A percentile compares a stretch with the other conserved stretches of the same genome.
Conservation (phyloP, 768 basidiomycete species). For the Rhodotorula babjevae region DNA sequence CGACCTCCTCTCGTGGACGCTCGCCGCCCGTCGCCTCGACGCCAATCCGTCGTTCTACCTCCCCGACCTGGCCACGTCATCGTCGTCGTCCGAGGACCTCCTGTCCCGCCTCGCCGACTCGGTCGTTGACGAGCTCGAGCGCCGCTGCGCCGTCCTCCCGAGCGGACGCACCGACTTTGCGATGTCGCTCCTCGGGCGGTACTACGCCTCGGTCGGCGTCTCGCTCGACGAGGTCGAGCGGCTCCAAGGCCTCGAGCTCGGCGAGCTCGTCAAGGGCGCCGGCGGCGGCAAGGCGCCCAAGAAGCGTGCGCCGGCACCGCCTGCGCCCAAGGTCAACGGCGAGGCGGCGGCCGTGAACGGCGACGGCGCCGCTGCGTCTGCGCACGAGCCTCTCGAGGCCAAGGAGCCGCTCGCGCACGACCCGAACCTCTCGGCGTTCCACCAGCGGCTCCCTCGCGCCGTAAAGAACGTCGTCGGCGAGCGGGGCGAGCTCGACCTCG, state of each 20-base stretch:
- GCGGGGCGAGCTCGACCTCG: neutral
- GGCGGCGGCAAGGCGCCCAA: conserved; percentile 1
- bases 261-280: conserved; percentile 8
- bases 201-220: neutral
- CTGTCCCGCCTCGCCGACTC: conserved; percentile 68
- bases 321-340: neutral
- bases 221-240: conserved; percentile 27
- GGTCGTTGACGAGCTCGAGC: conserved; percentile 40
- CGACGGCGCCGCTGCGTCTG: neutral
- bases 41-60: conserved; percentile 80
- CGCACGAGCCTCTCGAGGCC: too few relatives aligned
- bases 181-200: conserved; percentile 12
- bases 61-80: neutral
- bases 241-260: conserved; percentile 15
- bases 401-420: neutral
- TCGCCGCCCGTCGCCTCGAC: conserved; percentile 63
- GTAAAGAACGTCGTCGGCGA: conserved; percentile 29
- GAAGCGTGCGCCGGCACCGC: neutral
- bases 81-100: conserved; percentile 49
- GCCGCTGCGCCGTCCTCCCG: conserved; percentile 23
- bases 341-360: neutral
- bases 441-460: conserved; percentile 22
- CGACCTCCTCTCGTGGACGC: conserved; percentile 75
- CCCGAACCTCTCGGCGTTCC: conserved; percentile 12
- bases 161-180: conserved; percentile 8